phyloP scores from a whole-genome alignment of 345 rosid genomes.

The Eucalyptus erythrocorys region DNA sequence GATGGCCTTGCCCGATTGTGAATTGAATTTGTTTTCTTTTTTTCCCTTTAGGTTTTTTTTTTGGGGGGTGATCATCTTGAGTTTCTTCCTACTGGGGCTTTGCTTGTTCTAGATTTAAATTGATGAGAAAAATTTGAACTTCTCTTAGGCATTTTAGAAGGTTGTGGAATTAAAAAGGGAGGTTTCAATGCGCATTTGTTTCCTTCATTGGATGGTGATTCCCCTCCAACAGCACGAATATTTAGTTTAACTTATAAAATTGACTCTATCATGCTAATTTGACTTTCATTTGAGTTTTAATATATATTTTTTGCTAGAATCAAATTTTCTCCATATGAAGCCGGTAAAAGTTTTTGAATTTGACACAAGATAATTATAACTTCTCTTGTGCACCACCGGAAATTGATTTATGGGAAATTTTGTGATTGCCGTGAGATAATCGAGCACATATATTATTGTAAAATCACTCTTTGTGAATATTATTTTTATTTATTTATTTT shows the following conservation, averaged over 20 bases:
- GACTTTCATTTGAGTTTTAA: not conserved
- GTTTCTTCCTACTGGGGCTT: no score
- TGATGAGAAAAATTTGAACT: not conserved
- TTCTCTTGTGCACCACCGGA: not conserved
- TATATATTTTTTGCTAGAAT: not conserved
- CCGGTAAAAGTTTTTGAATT: no score
- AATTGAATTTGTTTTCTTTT: no score
- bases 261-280: not conserved
- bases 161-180: not conserved
- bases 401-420: not conserved
- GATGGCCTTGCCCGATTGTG: no score
- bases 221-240: fast-evolving
- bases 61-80: no score
- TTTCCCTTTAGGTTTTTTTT: no score
- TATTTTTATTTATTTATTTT: no score
- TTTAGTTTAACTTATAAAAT: not conserved
- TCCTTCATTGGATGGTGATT: not conserved
- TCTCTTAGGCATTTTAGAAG: not conserved
- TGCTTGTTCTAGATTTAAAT: not conserved
- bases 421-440: fast-evolving
- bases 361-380: not conserved
- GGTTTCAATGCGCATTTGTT: not conserved
- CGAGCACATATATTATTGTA: not conserved
- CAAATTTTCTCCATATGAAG: not conserved
- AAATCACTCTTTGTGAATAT: not conserved